A percentile compares a stretch with the other conserved stretches of the same genome.
These are phyloP conservation scores for Stephania yunnanensis DNA, from an alignment of 164 flowering plant species.

Conservation along the genomic window DNA sequence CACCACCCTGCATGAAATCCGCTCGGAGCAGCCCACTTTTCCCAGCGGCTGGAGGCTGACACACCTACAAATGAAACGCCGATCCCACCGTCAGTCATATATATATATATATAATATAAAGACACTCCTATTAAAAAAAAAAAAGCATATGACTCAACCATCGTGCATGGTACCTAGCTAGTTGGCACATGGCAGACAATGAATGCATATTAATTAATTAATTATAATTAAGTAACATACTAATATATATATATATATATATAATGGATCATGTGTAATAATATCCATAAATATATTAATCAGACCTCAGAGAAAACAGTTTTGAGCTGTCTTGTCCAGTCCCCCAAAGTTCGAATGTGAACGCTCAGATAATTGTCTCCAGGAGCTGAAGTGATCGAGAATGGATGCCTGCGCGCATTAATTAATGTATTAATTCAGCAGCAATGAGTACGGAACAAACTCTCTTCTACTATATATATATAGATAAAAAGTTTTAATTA, in stretches of 20 bases:
- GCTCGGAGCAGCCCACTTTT: constrained; percentile 64
- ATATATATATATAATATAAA: no score
- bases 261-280: background rate
- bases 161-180: background rate
- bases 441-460: background rate
- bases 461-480: no score
- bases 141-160: background rate
- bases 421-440: background rate
- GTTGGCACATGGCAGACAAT: background rate
- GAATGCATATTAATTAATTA: background rate
- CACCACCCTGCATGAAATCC: constrained; percentile 35
- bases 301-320: constrained; percentile 57
- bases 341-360: constrained; percentile 34
- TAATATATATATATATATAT: no score
- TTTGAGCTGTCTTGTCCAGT: constrained; percentile 53
- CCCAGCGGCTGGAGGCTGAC: constrained; percentile 50
- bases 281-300: background rate
- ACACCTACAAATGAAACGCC: constrained; percentile 25
- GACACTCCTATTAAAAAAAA: background rate
- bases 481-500: no score
- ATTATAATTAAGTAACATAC: no score
- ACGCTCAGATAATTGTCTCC: constrained; percentile 33
- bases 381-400: constrained; percentile 38
- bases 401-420: constrained; percentile 30
- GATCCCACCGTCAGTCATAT: background rate